Conservation (phyloP, 306 rosid genomes). For the Sophora flavescens region DNA sequence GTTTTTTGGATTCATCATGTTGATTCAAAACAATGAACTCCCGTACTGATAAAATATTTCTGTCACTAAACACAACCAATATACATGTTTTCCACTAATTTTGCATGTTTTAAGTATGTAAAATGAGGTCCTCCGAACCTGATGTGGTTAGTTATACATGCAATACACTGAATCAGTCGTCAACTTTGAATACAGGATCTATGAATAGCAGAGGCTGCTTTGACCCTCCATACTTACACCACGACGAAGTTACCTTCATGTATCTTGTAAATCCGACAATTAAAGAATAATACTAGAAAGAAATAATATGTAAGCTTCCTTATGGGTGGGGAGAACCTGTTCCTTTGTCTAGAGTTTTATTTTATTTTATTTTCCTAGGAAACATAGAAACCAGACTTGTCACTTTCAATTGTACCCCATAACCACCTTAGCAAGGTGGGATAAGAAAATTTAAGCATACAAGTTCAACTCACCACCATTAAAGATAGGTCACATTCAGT, state of each 20-base stretch:
- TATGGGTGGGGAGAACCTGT: neutral
- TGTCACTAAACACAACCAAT: too few species aligned
- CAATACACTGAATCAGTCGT: conserved; percentile 1
- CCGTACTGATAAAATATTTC: too few species aligned
- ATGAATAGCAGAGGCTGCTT: conserved; percentile 9
- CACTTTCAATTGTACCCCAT: conserved; percentile 39
- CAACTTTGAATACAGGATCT: conserved; percentile 30
- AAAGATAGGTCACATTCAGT: conserved; percentile 5
- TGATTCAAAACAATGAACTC: too few species aligned
- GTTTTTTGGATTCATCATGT: too few species aligned
- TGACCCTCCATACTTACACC: neutral
- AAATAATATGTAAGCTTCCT: conserved; percentile 44
- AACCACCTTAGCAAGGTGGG: neutral
- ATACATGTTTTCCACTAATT: too few species aligned
- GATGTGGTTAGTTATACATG: too few species aligned
- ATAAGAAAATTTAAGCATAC: conserved; percentile 9
- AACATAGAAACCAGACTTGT: conserved; percentile 26
- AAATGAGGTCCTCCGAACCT: conserved; percentile 1
- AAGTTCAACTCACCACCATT: conserved; percentile 31
- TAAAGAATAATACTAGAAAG: conserved; percentile 11
- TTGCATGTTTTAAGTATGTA: neutral
- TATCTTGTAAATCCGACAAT: conserved; percentile 34
- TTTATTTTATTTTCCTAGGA: conserved; percentile 26
- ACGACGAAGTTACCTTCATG: conserved; percentile 36
- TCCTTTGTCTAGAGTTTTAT: conserved; percentile 28